Evolutionary conservation across 495 filamentous ascomycete species (phyloP).

Genomic region (Immersiella caudata): DNA sequence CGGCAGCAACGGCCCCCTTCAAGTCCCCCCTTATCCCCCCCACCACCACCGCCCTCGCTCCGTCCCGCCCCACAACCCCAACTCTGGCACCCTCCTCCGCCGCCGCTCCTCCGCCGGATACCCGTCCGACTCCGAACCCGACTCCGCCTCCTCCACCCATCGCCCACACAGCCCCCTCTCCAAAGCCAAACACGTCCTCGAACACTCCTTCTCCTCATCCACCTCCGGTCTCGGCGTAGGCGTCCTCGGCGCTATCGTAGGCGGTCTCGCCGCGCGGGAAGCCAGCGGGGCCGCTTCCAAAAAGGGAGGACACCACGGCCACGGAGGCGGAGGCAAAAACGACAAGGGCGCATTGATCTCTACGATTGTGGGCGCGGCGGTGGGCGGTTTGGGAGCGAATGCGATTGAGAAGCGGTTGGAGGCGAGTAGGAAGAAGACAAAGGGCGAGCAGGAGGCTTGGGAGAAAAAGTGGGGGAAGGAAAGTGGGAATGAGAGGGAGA

Average conservation of each 20-base stretch:
- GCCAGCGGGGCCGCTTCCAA: slow-evolving; percentile 31
- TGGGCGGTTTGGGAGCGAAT: slow-evolving; percentile 51
- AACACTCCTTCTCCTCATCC: slow-evolving; percentile 40
- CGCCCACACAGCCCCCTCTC: slow-evolving; percentile 22
- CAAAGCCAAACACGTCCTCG: slow-evolving; percentile 36
- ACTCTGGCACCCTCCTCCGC: neutral
- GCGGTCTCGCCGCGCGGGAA: slow-evolving; percentile 47
- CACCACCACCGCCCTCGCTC: slow-evolving; percentile 13
- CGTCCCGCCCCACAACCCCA: neutral
- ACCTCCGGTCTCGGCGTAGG: slow-evolving; percentile 46
- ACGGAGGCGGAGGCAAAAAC: slow-evolving; percentile 28
- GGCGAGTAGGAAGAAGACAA: slow-evolving; percentile 30
- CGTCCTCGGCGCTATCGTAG: slow-evolving; percentile 49
- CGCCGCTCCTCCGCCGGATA: neutral
- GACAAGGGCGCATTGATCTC: slow-evolving; percentile 36
- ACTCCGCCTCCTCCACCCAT: neutral
- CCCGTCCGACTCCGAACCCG: neutral
- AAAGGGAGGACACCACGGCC: slow-evolving; percentile 16
- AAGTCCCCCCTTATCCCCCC: neutral
- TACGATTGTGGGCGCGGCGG: slow-evolving; percentile 49
- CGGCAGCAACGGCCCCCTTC: neutral
- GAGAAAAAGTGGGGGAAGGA: slow-evolving; percentile 33
- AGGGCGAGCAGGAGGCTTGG: slow-evolving; percentile 34
- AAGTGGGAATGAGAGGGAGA: slow-evolving; percentile 10
- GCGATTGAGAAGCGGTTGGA: slow-evolving; percentile 50